Conservation (phyloP, 805 yeast species). For the Lipomyces orientalis region DNA sequence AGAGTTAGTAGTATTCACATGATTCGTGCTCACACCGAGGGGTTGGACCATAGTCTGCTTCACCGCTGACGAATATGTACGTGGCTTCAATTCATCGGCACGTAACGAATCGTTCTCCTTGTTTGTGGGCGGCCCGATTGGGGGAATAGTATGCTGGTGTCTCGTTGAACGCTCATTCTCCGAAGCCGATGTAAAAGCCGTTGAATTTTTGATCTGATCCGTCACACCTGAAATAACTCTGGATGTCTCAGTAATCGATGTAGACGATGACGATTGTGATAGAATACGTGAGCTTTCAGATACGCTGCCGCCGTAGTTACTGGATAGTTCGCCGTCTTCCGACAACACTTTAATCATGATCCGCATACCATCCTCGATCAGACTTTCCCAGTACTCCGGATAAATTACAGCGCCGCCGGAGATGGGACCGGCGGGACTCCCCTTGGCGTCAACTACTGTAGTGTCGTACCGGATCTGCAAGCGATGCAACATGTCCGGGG, state of each 20-base stretch:
- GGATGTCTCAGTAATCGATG: neutral
- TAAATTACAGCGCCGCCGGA: conserved; percentile 34
- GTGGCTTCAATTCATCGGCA: conserved; percentile 13
- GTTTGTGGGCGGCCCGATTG: conserved; percentile 15
- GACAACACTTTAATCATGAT: conserved; percentile 27
- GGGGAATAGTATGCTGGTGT: conserved; percentile 2
- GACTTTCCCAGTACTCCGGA: conserved; percentile 37
- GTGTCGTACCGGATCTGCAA: conserved; percentile 36
- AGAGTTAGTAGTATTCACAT: neutral
- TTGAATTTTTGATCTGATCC: conserved; percentile 5
- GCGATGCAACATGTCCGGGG: conserved; percentile 29
- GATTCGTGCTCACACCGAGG: conserved; percentile 20
- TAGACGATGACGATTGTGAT: conserved; percentile 2
- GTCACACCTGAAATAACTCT: neutral
- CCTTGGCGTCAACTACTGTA: conserved; percentile 28
- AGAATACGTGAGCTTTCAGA: conserved; percentile 2
- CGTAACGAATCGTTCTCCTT: conserved; percentile 9
- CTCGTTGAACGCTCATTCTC: neutral
- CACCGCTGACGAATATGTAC: conserved; percentile 31
- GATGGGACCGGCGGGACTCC: conserved; percentile 30
- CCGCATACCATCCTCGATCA: conserved; percentile 36
- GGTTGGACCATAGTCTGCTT: conserved; percentile 21
- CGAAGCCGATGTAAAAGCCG: neutral
- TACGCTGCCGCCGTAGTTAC: conserved; percentile 2
- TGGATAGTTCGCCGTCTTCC: conserved; percentile 10